A percentile compares a stretch with the other conserved stretches of the same genome.
These are phyloP conservation scores for Didymella glomerata DNA, from an alignment of 2,329 filamentous ascomycete genomes.

Conservation along the genomic window DNA sequence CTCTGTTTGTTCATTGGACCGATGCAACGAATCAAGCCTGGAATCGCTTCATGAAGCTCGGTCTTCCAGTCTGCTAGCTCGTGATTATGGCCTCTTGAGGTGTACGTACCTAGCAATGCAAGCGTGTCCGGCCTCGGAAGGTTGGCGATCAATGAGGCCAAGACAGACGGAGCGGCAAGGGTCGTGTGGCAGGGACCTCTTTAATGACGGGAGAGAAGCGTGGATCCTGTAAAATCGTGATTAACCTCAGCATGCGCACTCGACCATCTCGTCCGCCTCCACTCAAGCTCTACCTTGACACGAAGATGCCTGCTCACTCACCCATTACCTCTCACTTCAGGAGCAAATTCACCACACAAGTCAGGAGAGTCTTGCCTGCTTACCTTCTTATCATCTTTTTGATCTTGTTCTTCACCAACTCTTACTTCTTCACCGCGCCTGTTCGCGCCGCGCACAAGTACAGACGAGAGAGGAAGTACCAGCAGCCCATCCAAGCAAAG, in stretches of 20 bases:
- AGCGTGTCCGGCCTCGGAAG: constrained; percentile 12
- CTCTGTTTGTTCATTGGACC: constrained; percentile 26
- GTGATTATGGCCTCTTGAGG: constrained; percentile 2
- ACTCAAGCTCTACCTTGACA: constrained; percentile 46
- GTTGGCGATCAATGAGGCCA: constrained; percentile 9
- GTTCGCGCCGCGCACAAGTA: constrained; percentile 46
- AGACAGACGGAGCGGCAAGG: constrained; percentile 9
- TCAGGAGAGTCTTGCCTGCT: constrained; percentile 46
- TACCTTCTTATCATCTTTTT: constrained; percentile 44
- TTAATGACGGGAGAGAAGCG: constrained; percentile 21
- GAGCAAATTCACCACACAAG: constrained; percentile 45
- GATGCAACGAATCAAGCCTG: constrained; percentile 15
- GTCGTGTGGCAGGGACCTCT: constrained; percentile 23
- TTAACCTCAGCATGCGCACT: constrained; percentile 49
- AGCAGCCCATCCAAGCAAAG: constrained; percentile 40
- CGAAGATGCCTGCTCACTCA: constrained; percentile 45
- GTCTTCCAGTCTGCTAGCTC: constrained; percentile 15
- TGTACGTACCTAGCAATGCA: constrained; percentile 17
- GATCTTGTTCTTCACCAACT: constrained; percentile 45
- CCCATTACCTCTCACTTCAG: constrained; percentile 47
- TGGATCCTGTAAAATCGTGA: constrained; percentile 32
- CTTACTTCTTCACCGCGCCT: constrained; percentile 45
- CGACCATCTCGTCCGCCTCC: constrained; percentile 41
- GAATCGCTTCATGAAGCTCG: constrained; percentile 22
- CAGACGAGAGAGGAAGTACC: constrained; percentile 47